Conservation (phyloP, 306 rosid species). For the Vigna hirtella region DNA sequence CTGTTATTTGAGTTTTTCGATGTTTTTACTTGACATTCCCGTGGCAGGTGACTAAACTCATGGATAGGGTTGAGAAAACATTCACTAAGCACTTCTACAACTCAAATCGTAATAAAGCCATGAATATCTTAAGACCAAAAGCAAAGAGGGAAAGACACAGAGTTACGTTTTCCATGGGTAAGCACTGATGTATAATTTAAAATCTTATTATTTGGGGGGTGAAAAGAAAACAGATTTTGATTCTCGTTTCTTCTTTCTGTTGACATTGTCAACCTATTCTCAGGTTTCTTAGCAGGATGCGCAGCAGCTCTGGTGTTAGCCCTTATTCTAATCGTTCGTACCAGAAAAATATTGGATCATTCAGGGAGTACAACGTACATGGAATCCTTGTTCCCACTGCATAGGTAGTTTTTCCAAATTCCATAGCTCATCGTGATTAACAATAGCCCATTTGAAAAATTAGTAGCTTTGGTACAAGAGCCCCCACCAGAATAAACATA, state of each 20-base stretch:
- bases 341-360: slow-evolving; percentile 42
- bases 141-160: slow-evolving; percentile 66
- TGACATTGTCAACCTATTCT: slow-evolving; percentile 20
- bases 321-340: slow-evolving; percentile 54
- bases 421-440: too few relatives aligned
- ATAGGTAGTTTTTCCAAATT: slow-evolving; percentile 53
- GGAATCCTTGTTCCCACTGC: slow-evolving; percentile 74
- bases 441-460: background rate
- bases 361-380: slow-evolving; percentile 52
- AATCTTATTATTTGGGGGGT: background rate
- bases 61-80: slow-evolving; percentile 51
- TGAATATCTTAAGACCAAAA: slow-evolving; percentile 64
- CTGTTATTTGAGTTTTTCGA: background rate
- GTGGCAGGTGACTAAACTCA: slow-evolving; percentile 46
- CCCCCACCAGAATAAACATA: background rate
- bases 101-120: slow-evolving; percentile 68
- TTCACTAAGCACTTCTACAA: slow-evolving; percentile 60
- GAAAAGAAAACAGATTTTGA: background rate
- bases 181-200: background rate
- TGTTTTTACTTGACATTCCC: slow-evolving; percentile 1
- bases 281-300: slow-evolving; percentile 82
- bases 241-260: background rate
- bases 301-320: slow-evolving; percentile 58
- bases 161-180: slow-evolving; percentile 69
- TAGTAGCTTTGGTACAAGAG: background rate